Base-by-base conservation (phyloP, 495 filamentous ascomycete genomes). In the Lophiostoma macrostomum region DNA sequence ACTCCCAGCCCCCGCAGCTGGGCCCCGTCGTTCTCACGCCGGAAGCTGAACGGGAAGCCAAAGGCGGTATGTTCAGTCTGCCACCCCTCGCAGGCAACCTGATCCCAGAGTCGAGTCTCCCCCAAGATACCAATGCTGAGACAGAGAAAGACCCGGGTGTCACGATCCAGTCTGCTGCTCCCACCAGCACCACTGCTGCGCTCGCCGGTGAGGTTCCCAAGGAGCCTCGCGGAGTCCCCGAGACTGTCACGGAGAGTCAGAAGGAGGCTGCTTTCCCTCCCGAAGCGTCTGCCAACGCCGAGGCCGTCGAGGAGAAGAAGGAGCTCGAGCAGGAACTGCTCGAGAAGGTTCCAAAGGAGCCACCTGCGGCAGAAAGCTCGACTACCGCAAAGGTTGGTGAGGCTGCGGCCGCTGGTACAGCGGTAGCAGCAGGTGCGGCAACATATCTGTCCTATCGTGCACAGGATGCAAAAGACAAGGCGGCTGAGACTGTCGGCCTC, bases 21-120 rank as follows among this genome's bases (percentile, higher is more conserved):
- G 66, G 76, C 25, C 71, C 78, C 16, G 70, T 76, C 23, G 65
- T 50, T 2, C 25, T 74, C 36, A 76, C 70, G 27, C 71, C 75
- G 30, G 60, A 72, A 43, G 64, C 58, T 40, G 70, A 74, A 52
- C 64, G 71, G 27, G 75, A 73, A 39, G 60, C 63, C 11, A 71
- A 75, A 31, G 77, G 80, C 40, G 74, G 76, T 50, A 69, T 83
- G 63, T 72, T 85, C 40, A 71, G 74, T 28, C 69, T 90, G 32
- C 84, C 87, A 13, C 74, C 78, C n/a, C 68, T 84, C 30, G 73
- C 76, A 12, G 75, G 71, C 27, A 83, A 78, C 68, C 70, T 87
- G 72, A 91, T 93, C 57, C 90, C 90, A 8, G 89, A 95, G 71
- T 93, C 89, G 19, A 88, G 87, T 68, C 76, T 94, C 44, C 87